Conservation (phyloP, 176 grass and related monocot genomes). For the Elymus sibiricus region DNA sequence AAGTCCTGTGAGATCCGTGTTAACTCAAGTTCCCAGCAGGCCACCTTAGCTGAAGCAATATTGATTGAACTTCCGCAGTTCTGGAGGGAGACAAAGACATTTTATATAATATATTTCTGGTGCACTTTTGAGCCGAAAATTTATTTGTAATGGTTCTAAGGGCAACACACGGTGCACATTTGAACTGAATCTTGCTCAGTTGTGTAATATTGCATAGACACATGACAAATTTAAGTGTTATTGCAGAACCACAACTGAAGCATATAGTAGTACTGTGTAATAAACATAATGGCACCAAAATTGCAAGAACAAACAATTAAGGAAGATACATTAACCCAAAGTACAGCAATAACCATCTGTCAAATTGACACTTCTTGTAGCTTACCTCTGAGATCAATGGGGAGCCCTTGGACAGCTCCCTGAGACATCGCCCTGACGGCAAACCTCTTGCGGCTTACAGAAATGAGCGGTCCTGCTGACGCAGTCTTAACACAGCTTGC, state of each 20-base stretch:
- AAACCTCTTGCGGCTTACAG: constrained; percentile 29
- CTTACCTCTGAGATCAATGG: constrained; percentile 87
- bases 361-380: neutral
- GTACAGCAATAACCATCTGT: neutral
- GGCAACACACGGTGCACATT: neutral
- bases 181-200: neutral
- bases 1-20: neutral
- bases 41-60: neutral
- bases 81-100: neutral
- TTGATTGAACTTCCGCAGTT: neutral
- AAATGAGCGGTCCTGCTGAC: neutral
- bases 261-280: neutral
- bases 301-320: neutral
- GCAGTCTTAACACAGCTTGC: constrained; percentile 1
- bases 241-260: neutral
- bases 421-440: constrained; percentile 64
- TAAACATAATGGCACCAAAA: neutral
- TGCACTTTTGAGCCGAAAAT: no score
- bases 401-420: constrained; percentile 43
- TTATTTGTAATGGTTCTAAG: neutral
- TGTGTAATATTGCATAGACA: neutral
- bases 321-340: neutral
- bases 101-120: neutral
- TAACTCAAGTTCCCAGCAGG: neutral
- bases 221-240: neutral